A percentile compares a stretch with the other conserved stretches of the same genome.
phyloP scores from a whole-genome alignment of 495 filamentous ascomycete genomes.

The Clavariopsis aquatica region DNA sequence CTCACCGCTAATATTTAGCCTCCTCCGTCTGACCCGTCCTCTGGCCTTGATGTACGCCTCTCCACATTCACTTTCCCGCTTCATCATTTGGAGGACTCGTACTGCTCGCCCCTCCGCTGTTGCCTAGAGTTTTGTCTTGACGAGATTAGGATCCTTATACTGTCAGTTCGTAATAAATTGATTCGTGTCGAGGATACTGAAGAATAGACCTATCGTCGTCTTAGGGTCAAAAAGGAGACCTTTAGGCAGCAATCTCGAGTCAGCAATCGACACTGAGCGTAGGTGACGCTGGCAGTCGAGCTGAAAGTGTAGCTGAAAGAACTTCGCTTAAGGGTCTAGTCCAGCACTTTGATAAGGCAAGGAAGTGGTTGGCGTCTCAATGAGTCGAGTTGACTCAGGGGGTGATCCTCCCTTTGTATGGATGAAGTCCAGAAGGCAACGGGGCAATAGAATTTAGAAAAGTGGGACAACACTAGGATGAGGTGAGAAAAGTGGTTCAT shows the following conservation, averaged over 20 bases:
- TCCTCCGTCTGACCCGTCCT: neutral
- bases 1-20: neutral
- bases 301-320: neutral
- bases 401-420: too few species aligned
- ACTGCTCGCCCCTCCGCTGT: neutral
- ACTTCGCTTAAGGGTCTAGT: neutral
- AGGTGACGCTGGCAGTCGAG: neutral
- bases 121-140: neutral
- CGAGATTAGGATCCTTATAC: neutral
- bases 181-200: neutral
- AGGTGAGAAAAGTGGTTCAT: too few species aligned
- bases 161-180: neutral
- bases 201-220: too few species aligned
- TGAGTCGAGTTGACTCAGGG: too few species aligned
- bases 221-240: neutral
- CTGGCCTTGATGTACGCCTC: neutral
- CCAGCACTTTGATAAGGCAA: neutral
- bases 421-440: too few species aligned
- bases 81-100: neutral
- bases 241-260: neutral
- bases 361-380: neutral
- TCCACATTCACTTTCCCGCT: neutral
- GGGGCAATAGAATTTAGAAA: too few species aligned
- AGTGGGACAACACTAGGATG: too few species aligned
- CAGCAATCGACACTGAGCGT: neutral